phyloP scores from a whole-genome alignment of 169 alveolate genomes.

The Plasmodium gallinaceum region DNA sequence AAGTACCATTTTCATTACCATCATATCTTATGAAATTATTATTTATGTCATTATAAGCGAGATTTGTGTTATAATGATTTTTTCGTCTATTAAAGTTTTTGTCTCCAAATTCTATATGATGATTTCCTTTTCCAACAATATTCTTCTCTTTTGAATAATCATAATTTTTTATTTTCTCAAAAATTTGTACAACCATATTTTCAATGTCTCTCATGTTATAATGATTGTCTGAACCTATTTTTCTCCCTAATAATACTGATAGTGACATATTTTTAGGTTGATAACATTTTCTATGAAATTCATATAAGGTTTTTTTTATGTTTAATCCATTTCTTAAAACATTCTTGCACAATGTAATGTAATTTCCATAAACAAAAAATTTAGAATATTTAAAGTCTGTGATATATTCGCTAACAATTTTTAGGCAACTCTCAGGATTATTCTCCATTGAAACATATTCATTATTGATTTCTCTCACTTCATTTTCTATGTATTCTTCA shows the following conservation, averaged over 20 bases:
- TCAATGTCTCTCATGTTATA: conserved; percentile 73
- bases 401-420: conserved; percentile 45
- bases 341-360: conserved; percentile 68
- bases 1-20: conserved; percentile 16
- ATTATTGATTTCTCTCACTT: conserved; percentile 57
- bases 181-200: conserved; percentile 34
- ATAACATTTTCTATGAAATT: conserved; percentile 66
- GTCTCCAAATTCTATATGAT: conserved; percentile 18
- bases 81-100: conserved; percentile 5
- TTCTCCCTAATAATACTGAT: conserved; percentile 54
- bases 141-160: conserved; percentile 4
- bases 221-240: conserved; percentile 26
- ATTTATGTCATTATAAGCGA: conserved; percentile 17
- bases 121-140: not conserved
- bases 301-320: conserved; percentile 46
- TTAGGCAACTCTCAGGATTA: conserved; percentile 44
- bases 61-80: conserved; percentile 15
- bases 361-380: conserved; percentile 61
- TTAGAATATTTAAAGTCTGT: conserved; percentile 73
- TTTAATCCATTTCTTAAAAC: conserved; percentile 54
- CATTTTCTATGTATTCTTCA: conserved; percentile 62
- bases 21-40: not conserved
- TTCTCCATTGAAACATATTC: conserved; percentile 62
- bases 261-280: conserved; percentile 75
- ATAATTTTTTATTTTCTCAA: conserved; percentile 58